Base-by-base conservation (phyloP, 1,139 yeast species). In the Debaryomyces robertsiae region DNA sequence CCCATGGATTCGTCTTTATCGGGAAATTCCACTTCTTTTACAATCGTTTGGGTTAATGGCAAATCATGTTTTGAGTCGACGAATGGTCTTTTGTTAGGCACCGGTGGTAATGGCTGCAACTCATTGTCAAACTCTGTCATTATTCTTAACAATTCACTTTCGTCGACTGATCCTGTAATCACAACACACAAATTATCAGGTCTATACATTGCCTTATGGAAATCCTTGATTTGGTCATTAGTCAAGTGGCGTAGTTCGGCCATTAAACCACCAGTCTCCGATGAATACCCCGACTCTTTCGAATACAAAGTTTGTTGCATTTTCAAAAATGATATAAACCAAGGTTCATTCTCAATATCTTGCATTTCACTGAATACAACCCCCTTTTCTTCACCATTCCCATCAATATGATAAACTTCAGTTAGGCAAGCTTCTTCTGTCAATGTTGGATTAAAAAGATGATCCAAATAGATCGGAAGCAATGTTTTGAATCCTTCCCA, bases 311-410 rank as follows among this genome's bases (percentile, higher is more conserved):
- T 56, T 54, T 83, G 75, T 56, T 86, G 88, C 55, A 82, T 67
- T 42, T 78, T 79, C 48, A 82, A 65, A 50, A 75, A 75, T n/a
- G 87, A 65, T 22, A 88, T 67, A 48, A 82, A 85, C 79, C 84
- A 82, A n/a, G 91, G 76, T 48, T 84, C 87, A 52, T 80, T 79
- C 60, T 90, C 95, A 42, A 86, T 83, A 13, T 91, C 98, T 58
- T 90, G 97, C 98, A 94, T 94, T 65, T 94, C 99, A 44, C 95
- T 85, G 60, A 86, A 94, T 3, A 94, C 98, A 29, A 94, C 98
- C 47, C 99, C 99, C 57, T 89, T 89, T 54, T 94, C 98, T 47
- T 84, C 82, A 18, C 89, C 96, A 11, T 80, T 75, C 1, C 95
- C 96, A 57, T 93, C 98, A 40, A 93, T 77, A 60, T 94, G 98